phyloP scores from a whole-genome alignment of 1,284 basidiomycete species.

The Trichosporon sp. region DNA sequence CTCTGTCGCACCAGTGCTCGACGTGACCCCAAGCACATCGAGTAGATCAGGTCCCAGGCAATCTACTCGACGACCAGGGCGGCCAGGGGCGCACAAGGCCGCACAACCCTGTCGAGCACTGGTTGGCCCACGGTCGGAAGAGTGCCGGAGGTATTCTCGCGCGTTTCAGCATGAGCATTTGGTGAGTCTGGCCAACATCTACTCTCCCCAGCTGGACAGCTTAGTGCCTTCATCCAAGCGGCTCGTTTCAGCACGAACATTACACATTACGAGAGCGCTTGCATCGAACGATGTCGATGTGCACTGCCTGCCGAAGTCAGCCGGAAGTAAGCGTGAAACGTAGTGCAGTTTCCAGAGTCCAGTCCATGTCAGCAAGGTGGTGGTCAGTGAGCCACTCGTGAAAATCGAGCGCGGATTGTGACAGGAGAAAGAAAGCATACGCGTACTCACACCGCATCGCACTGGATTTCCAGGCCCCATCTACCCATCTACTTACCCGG shows the following conservation, averaged over 20 bases:
- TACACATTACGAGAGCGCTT: background rate
- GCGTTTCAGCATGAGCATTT: background rate
- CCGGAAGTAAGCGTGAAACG: background rate
- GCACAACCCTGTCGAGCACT: too few species aligned
- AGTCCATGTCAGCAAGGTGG: too few species aligned
- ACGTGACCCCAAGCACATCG: background rate
- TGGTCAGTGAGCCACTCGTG: too few species aligned
- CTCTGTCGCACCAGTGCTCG: too few species aligned
- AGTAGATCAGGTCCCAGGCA: constrained; percentile 2
- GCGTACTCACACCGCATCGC: too few species aligned
- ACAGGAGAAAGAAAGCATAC: too few species aligned
- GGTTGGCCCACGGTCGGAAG: background rate
- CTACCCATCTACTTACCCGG: too few species aligned
- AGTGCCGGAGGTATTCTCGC: background rate
- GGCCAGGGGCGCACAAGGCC: too few species aligned
- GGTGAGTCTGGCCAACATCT: background rate
- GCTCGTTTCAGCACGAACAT: background rate
- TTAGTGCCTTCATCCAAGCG: background rate
- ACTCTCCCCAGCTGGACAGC: background rate
- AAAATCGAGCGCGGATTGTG: too few species aligned
- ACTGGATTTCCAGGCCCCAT: too few species aligned
- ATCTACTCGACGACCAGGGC: background rate
- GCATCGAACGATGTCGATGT: background rate
- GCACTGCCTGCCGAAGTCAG: background rate
- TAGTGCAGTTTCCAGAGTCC: too few species aligned